Evolutionary conservation across 176 grass and related monocot genomes (phyloP).

Genomic region (Juncus effusus): DNA sequence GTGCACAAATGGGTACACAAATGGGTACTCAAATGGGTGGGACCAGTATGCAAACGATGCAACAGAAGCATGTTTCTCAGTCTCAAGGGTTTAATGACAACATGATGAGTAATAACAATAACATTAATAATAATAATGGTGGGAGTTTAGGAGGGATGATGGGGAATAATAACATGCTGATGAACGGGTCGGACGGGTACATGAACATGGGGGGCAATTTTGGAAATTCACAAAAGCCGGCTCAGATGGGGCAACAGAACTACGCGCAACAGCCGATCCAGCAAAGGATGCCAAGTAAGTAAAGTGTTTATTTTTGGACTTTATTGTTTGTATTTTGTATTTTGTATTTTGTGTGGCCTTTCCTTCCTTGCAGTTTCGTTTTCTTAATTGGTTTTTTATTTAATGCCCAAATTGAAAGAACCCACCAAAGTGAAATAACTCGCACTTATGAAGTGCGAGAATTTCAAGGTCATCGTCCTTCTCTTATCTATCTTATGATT

Average conservation of each 20-base stretch:
- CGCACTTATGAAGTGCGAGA: conserved; percentile 15
- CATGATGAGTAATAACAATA: conserved; percentile 39
- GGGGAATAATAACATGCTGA: conserved; percentile 56
- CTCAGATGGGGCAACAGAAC: conserved; percentile 41
- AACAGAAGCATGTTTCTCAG: conserved; percentile 51
- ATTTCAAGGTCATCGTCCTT: conserved; percentile 13
- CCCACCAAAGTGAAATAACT: conserved; percentile 18
- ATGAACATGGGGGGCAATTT: conserved; percentile 49
- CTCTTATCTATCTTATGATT: background rate
- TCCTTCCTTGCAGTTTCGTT: conserved; percentile 8
- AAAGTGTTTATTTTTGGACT: conserved; percentile 21
- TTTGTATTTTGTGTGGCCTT: background rate
- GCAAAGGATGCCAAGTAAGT: conserved; percentile 82
- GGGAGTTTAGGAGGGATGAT: conserved; percentile 57
- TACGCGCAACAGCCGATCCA: conserved; percentile 59
- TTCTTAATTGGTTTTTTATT: conserved; percentile 1
- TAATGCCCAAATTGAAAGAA: too few species aligned
- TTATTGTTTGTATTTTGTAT: conserved; percentile 27
- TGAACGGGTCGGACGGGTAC: conserved; percentile 71
- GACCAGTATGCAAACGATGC: conserved; percentile 58
- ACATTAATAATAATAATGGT: background rate
- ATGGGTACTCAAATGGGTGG: conserved; percentile 48
- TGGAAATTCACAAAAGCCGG: conserved; percentile 65
- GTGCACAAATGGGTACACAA: conserved; percentile 42
- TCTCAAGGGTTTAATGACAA: conserved; percentile 66